phyloP scores from a whole-genome alignment of 345 rosid species.

The Corchorus olitorius region DNA sequence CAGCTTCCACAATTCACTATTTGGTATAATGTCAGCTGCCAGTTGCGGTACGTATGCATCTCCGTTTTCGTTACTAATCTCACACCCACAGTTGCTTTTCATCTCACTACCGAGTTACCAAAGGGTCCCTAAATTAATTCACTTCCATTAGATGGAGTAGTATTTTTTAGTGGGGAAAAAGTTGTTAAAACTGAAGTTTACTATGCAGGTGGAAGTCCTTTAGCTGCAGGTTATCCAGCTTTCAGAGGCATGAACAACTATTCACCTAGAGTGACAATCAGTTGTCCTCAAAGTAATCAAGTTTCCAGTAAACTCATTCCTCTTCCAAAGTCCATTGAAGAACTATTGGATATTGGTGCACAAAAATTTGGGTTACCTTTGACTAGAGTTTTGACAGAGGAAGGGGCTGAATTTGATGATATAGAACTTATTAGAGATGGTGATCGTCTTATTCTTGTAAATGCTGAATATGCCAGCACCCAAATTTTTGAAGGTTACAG shows the following conservation, averaged over 20 bases:
- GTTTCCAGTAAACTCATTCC: slow-evolving; percentile 48
- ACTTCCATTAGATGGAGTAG: neutral
- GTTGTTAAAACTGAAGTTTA: slow-evolving; percentile 61
- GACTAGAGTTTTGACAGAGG: slow-evolving; percentile 53
- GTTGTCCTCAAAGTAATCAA: slow-evolving; percentile 53
- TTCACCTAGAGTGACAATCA: slow-evolving; percentile 57
- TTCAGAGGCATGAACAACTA: slow-evolving; percentile 22
- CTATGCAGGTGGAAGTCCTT: slow-evolving; percentile 38
- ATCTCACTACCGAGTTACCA: neutral
- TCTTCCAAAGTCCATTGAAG: slow-evolving; percentile 63
- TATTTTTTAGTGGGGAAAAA: slow-evolving; percentile 12
- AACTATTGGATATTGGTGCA: slow-evolving; percentile 53
- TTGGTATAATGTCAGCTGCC: slow-evolving; percentile 77
- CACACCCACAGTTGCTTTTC: too few relatives aligned
- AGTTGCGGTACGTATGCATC: slow-evolving; percentile 41
- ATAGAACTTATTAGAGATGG: slow-evolving; percentile 77
- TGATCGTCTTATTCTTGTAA: slow-evolving; percentile 62
- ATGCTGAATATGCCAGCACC: slow-evolving; percentile 17
- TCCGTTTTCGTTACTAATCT: neutral
- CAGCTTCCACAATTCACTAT: slow-evolving; percentile 66
- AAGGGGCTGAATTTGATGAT: slow-evolving; percentile 78
- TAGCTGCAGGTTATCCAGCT: slow-evolving; percentile 20
- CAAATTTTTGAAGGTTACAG: slow-evolving; percentile 11
- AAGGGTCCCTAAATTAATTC: neutral
- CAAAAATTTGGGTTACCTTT: slow-evolving; percentile 47